Percentiles rank a stretch among this genome's conserved stretches.
Evolutionary conservation across 176 grass and related monocot species (phyloP).

Genomic region (Hordeum marinum): DNA sequence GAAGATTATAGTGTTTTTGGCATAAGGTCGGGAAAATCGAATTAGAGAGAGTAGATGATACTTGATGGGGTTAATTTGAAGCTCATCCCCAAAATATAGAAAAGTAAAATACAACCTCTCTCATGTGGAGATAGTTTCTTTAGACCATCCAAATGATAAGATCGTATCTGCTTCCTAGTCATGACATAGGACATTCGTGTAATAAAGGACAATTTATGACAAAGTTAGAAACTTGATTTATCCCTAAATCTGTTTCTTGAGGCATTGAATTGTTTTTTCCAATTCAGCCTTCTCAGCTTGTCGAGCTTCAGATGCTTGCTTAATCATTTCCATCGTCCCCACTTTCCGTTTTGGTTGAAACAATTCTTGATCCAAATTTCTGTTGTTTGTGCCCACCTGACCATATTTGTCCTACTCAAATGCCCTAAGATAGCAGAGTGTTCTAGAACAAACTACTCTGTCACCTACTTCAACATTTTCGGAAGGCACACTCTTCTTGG

Average conservation of each 20-base stretch:
- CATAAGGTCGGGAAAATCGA: too few species aligned
- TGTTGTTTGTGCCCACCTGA: neutral
- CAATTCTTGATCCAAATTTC: neutral
- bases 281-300: neutral
- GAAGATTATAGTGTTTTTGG: too few species aligned
- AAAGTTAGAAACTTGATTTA: neutral
- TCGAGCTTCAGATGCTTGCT: neutral
- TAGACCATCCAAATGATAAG: too few species aligned
- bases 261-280: neutral
- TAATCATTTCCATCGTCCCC: neutral
- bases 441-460: slow-evolving; percentile 8
- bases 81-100: too few species aligned
- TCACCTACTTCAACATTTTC: neutral
- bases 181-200: too few species aligned
- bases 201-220: too few species aligned
- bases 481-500: slow-evolving; percentile 36
- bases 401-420: neutral
- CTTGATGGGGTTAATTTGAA: too few species aligned
- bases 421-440: slow-evolving; percentile 2
- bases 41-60: too few species aligned
- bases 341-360: neutral
- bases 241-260: neutral
- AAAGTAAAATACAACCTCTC: too few species aligned
- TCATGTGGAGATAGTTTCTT: too few species aligned
- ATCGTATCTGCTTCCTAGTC: too few species aligned